Evolutionary conservation across 2,329 filamentous ascomycete species (phyloP), one percentile per base, ranked within the genome.

Genomic region (Zasmidium citrigriseum): DNA sequence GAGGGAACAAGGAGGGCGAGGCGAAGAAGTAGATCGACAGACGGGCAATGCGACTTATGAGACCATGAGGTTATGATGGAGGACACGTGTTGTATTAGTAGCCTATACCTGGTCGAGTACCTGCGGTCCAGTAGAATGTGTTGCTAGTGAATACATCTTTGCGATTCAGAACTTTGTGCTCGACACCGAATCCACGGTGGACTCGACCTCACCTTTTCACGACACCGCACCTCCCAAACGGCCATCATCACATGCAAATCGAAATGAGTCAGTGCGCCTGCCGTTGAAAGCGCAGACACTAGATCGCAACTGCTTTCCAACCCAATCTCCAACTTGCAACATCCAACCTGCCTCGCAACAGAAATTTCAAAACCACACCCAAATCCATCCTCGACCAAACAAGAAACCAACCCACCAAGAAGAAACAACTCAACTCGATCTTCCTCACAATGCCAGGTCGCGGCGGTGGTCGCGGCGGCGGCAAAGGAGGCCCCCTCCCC

Each of bases 1-100:
- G 71, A 23, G 67, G 70, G 9, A 70, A 69, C 60, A 71, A 72
- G 64, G 64, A 71, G 51, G 61, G 46, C 12, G 54, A 46, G 22
- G 45, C 54, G 55, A 38, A 59, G 52, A 23, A 61, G 55, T 46
- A 60, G 58, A 50, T n/a, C 18, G 34, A n/a, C 4, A 41, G 34
- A 7, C n/a, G 51, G 61, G 46, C 12, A 51, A 46, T n/a, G 45
- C 54, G 55, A 38, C 55, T 46, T 18, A 61, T 52, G 34, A 60
- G 58, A 50, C 34, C 18, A n/a, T 4, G 4, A 41, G 34, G 4
- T 4, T 9, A 41, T 41, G 34, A 14, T 41, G 5, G 34, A 41
- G 16, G 34, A 16, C 7, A 41, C 18, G 16, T 41, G 34, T 41
- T 41, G 34, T 16, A 9, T 41, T 9, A 41, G 7, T 41, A 41